These are phyloP conservation scores for Alliaria petiolata DNA, from an alignment of 345 rosid genomes.

Conservation along the genomic window DNA sequence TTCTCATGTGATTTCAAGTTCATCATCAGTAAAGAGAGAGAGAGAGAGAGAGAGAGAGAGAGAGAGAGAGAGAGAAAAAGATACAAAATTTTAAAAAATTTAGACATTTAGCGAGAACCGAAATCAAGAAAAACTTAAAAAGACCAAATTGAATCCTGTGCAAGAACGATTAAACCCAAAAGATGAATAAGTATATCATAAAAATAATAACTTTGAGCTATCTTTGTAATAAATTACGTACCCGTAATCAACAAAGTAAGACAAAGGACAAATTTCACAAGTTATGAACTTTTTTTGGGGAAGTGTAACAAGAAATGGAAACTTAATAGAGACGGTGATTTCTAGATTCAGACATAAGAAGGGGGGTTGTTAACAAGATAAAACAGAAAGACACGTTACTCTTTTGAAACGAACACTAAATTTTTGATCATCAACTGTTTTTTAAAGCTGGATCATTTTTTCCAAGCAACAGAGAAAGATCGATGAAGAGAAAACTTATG, in stretches of 20 bases:
- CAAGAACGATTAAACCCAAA: neutral
- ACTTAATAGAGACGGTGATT: neutral
- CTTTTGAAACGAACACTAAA: neutral
- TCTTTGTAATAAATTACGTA: constrained; percentile 5
- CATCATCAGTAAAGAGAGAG: no score
- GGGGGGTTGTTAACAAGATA: neutral
- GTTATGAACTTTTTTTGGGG: neutral
- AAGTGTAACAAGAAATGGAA: neutral
- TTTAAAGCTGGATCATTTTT: neutral
- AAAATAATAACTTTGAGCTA: neutral
- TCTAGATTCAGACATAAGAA: neutral
- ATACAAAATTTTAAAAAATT: no score
- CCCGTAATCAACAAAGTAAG: constrained; percentile 5
- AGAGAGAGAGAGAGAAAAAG: no score
- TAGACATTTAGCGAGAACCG: no score
- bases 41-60: no score
- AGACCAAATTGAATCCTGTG: neutral
- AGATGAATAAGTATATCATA: neutral
- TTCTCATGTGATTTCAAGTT: no score
- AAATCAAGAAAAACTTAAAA: neutral
- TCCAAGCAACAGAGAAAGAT: constrained; percentile 13
- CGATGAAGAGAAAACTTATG: neutral
- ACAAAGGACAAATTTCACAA: no score
- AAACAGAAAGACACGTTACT: constrained; percentile 8
- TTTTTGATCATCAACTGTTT: neutral